Percentiles rank a stretch among this genome's conserved stretches.
Conservation (phyloP, 257 asterid species). For the Leptodermis oblonga region DNA sequence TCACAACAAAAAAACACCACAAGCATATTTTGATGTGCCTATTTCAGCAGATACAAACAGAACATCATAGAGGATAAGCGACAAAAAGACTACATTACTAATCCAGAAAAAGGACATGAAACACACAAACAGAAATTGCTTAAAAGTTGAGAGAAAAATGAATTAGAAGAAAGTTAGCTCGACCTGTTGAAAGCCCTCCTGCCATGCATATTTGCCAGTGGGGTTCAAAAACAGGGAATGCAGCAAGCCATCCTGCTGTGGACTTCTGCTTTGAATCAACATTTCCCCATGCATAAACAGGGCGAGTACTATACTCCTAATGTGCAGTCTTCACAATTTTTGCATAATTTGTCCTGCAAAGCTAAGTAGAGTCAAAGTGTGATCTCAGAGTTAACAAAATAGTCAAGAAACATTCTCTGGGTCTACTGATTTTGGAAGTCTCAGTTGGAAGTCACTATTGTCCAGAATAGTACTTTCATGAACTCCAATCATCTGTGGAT, state of each 20-base stretch:
- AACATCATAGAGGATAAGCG: background rate
- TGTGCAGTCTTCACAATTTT: slow-evolving; percentile 78
- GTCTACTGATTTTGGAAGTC: background rate
- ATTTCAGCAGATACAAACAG: background rate
- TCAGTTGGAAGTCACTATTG: background rate
- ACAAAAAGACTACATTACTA: background rate
- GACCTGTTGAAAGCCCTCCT: slow-evolving; percentile 95
- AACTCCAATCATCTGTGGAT: background rate
- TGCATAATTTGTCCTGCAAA: slow-evolving; percentile 81
- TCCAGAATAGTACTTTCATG: background rate
- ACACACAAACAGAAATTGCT: background rate
- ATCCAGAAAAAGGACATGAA: background rate
- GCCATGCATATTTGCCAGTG: slow-evolving; percentile 99
- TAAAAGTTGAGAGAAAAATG: background rate
- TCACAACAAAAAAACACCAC: background rate
- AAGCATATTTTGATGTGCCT: background rate
- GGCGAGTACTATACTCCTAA: slow-evolving; percentile 87
- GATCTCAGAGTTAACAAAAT: background rate
- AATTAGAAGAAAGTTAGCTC: slow-evolving; percentile 10
- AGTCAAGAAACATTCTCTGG: background rate
- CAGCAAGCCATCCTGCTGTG: slow-evolving; percentile 99
- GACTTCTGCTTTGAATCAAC: slow-evolving; percentile 82
- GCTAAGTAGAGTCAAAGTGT: slow-evolving; percentile 31
- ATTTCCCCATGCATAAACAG: slow-evolving; percentile 95
- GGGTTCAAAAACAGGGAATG: slow-evolving; percentile 98